Evolutionary conservation across 495 filamentous ascomycete species (phyloP).

Genomic region (Aspergillus incahuasiensis): DNA sequence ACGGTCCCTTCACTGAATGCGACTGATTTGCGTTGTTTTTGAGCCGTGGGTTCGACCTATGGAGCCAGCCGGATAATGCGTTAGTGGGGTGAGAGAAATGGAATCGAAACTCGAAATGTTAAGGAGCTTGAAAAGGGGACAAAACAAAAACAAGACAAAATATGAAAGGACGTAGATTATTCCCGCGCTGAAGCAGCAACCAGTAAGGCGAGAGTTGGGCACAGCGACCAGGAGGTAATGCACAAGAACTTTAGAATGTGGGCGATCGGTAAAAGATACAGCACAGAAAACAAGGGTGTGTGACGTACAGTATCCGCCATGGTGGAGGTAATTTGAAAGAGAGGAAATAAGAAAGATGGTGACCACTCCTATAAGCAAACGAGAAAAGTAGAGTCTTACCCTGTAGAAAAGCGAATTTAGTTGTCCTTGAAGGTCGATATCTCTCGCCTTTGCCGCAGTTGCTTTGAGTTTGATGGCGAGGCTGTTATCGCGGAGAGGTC

Average conservation of each 20-base stretch:
- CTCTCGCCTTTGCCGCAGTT: constrained; percentile 7
- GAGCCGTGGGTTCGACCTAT: constrained; percentile 24
- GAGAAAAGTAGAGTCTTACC: constrained; percentile 5
- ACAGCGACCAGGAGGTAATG: constrained; percentile 19
- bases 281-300: constrained; percentile 31
- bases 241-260: constrained; percentile 37
- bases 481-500: constrained; percentile 30
- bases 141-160: neutral
- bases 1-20: constrained; percentile 80
- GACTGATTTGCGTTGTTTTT: constrained; percentile 77
- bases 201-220: constrained; percentile 1
- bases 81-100: constrained; percentile 14
- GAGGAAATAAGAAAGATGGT: neutral
- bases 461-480: constrained; percentile 25
- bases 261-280: constrained; percentile 37
- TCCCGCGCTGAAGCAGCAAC: neutral
- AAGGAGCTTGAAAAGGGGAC: constrained; percentile 8
- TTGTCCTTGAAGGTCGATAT: constrained; percentile 7
- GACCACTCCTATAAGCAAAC: neutral
- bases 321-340: constrained; percentile 2
- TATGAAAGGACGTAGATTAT: neutral
- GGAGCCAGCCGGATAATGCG: constrained; percentile 12
- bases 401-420: neutral
- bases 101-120: constrained; percentile 6
- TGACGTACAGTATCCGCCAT: constrained; percentile 54